A percentile compares a stretch with the other conserved stretches of the same genome.
Conservation (phyloP, 169 alveolate species). For the Cryptosporidium canis region DNA sequence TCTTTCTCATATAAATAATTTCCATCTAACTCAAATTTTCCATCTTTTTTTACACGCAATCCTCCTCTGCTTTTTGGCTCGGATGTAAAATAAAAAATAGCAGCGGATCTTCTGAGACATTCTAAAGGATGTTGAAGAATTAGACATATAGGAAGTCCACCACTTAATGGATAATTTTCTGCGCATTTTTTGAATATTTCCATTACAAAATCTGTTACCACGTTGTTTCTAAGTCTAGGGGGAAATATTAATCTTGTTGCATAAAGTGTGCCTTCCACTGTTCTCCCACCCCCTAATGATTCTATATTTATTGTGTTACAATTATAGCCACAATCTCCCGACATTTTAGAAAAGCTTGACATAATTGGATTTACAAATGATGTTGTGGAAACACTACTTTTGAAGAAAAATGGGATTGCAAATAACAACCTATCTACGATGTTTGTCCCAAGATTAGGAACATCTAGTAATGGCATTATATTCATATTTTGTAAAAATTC, state of each 20-base stretch:
- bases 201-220: constrained; percentile 74
- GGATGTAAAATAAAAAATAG: constrained; percentile 78
- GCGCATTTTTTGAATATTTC: constrained; percentile 74
- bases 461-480: constrained; percentile 59
- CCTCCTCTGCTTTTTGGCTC: constrained; percentile 80
- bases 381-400: constrained; percentile 40
- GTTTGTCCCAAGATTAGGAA: constrained; percentile 74
- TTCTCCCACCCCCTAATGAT: constrained; percentile 77
- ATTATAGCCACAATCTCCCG: constrained; percentile 57
- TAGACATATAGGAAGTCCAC: constrained; percentile 30
- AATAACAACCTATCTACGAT: constrained; percentile 74
- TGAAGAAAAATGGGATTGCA: constrained; percentile 73
- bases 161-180: constrained; percentile 44
- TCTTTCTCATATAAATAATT: constrained; percentile 75
- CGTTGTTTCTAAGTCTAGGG: constrained; percentile 76
- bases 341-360: constrained; percentile 27
- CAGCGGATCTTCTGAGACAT: constrained; percentile 76
- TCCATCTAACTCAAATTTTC: constrained; percentile 76
- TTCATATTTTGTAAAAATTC: constrained; percentile 62
- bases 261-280: constrained; percentile 78
- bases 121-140: constrained; percentile 33
- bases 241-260: constrained; percentile 79
- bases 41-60: constrained; percentile 71
- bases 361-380: constrained; percentile 55
- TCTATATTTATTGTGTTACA: constrained; percentile 65